Conservation (phyloP, 495 filamentous ascomycete genomes). For the Entonaema liquescens region DNA sequence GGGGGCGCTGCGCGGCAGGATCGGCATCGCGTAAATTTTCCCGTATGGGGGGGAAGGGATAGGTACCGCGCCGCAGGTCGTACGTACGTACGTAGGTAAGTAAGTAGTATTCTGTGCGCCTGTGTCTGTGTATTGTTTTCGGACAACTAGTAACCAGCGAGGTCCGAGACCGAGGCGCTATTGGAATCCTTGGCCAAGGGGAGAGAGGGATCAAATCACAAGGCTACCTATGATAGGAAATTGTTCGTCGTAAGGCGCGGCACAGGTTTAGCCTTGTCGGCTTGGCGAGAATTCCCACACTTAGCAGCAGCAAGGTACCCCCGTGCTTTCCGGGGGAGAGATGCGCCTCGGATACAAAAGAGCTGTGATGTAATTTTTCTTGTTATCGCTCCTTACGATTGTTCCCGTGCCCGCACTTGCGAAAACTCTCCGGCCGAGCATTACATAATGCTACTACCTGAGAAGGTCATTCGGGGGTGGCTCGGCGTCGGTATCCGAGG, state of each 20-base stretch:
- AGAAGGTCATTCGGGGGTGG: not conserved
- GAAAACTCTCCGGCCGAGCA: not conserved
- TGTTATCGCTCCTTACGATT: not conserved
- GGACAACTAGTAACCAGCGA: not conserved
- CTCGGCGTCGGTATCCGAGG: not conserved
- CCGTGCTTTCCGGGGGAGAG: constrained; percentile 21
- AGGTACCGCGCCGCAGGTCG: not conserved
- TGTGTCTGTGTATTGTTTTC: not conserved
- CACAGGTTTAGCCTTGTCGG: constrained; percentile 1
- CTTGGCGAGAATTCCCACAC: not conserved
- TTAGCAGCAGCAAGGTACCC: not conserved
- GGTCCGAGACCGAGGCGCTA: not conserved
- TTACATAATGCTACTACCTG: not conserved
- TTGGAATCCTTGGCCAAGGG: not conserved
- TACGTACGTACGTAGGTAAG: not conserved
- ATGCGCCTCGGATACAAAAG: not conserved
- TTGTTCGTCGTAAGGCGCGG: not conserved
- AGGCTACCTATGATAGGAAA: not conserved
- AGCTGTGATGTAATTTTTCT: constrained; percentile 22
- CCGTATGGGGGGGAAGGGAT: not conserved
- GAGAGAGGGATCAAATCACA: not conserved
- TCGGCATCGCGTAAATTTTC: not conserved
- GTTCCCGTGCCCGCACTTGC: not conserved
- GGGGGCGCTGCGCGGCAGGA: constrained; percentile 5
- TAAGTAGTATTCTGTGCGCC: not conserved